Conservation (phyloP, 352 stramenopile species). For the Phytopythium litorale region DNA sequence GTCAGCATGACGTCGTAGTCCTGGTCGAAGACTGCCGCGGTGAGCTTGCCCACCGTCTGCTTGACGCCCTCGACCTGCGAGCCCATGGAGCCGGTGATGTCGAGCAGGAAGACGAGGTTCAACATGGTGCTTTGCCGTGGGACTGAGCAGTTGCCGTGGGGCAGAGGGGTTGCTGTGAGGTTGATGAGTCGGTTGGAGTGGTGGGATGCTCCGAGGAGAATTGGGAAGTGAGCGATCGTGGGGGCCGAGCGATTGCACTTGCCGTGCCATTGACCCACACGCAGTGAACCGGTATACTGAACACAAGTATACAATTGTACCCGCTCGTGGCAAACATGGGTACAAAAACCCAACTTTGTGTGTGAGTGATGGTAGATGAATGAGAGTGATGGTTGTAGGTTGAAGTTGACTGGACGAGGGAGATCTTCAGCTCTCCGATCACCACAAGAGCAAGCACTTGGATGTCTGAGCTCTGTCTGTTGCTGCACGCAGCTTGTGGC, state of each 20-base stretch:
- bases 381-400: not conserved
- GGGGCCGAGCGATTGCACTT: not conserved
- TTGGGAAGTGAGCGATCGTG: constrained; percentile 4
- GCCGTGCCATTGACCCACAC: not conserved
- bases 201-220: not conserved
- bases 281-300: not conserved
- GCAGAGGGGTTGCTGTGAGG: not conserved
- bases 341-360: not conserved
- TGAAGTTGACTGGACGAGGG: not conserved
- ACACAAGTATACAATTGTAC: not conserved
- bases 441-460: not conserved
- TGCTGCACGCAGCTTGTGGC: too few species aligned
- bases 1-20: constrained; percentile 57
- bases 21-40: constrained; percentile 46
- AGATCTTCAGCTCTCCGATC: not conserved
- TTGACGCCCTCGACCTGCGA: constrained; percentile 52
- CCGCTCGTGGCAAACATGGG: not conserved
- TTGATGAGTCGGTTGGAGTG: too few species aligned
- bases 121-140: constrained; percentile 30
- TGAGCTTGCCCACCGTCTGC: constrained; percentile 45
- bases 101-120: constrained; percentile 67
- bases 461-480: not conserved
- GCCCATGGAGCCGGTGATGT: constrained; percentile 74
- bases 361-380: not conserved
- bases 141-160: not conserved